Base-by-base conservation (phyloP, 2,329 filamentous ascomycete genomes). In the Shiraia sp. region DNA sequence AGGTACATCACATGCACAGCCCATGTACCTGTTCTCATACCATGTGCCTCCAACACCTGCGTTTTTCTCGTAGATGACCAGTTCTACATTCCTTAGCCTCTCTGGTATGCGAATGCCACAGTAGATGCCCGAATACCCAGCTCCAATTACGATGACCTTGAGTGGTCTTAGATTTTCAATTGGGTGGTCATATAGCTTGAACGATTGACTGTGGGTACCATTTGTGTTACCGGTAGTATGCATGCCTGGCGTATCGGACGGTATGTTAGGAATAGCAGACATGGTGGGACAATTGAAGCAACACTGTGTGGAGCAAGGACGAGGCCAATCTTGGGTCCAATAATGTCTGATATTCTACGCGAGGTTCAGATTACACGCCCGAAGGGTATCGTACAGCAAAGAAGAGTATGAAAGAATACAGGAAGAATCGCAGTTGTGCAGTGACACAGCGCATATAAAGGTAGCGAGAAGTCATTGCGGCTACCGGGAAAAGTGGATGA, bases 1-100 rank as follows among this genome's bases (percentile, higher is more conserved):
- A 31, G 71, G 71, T 16, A 73, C 53, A 39, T 73, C 70, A 40
- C 72, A 74, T 10, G 72, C 72, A 27, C 71, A 73, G 3, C 72
- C 72, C 2, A 71, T 63, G 42, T 41, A 63, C 53, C 52, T 57
- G 22, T 63, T 72, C 49, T 72, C 70, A 22, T 60, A 73, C 70
- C 71, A 69, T 1, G 63, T 65, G 3, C 66, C 63, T 10, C 70
- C 70, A 13, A 73, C 58, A 2, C 70, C 70, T 6, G 53, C 64
- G 47, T 74, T 73, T 62, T 73, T 73, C 45, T 74, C 72, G 32
- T 73, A 73, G 6, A 72, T 71, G 10, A 66, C 61, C 10, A 73
- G 48, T 3, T 71, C 67, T 10, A 69, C 66, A 45, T 74, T 73
- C 33, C 56, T 53, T 3, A 70, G 40, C 32, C 58, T 57, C 45